Evolutionary conservation across 2,329 filamentous ascomycete species (phyloP).

Genomic region (Botrytis medusae): DNA sequence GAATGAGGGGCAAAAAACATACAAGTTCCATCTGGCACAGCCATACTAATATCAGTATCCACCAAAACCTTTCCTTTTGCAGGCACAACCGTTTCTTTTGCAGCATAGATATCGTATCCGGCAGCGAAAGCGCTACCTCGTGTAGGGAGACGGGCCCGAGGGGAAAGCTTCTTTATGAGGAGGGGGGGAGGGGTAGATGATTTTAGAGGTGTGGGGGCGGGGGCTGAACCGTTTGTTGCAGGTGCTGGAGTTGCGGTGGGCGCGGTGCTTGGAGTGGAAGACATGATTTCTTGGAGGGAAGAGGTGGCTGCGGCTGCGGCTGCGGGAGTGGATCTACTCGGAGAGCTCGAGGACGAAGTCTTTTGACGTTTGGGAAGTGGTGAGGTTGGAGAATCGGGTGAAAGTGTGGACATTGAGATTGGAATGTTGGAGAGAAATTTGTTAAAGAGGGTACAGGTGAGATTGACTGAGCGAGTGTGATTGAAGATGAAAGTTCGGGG

Average conservation of each 20-base stretch:
- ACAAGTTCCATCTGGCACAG: conserved; percentile 89
- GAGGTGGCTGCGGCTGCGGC: not conserved
- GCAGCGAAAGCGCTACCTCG: conserved; percentile 87
- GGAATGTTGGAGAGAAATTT: not conserved
- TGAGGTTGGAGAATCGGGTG: conserved; percentile 4
- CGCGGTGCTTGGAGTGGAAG: conserved; percentile 16
- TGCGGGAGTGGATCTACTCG: not conserved
- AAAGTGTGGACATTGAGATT: conserved; percentile 13
- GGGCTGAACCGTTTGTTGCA: conserved; percentile 7
- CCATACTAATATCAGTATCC: conserved; percentile 87
- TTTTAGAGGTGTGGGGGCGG: conserved; percentile 26
- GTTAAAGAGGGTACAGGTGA: not conserved
- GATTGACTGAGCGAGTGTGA: not conserved
- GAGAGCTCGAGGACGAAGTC: conserved; percentile 9
- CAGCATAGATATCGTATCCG: conserved; percentile 89
- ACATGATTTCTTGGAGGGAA: conserved; percentile 22
- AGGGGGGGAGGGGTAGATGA: conserved; percentile 33
- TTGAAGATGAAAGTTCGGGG: not conserved
- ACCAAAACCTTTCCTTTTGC: conserved; percentile 82
- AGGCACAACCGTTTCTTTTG: conserved; percentile 72
- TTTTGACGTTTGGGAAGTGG: conserved; percentile 24
- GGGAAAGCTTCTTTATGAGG: conserved; percentile 78
- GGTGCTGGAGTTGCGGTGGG: not conserved
- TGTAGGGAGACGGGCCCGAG: conserved; percentile 77
- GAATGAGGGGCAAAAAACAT: conserved; percentile 42